Base-by-base conservation (phyloP, 176 grass and related monocot species). In the Melocanna baccifera region DNA sequence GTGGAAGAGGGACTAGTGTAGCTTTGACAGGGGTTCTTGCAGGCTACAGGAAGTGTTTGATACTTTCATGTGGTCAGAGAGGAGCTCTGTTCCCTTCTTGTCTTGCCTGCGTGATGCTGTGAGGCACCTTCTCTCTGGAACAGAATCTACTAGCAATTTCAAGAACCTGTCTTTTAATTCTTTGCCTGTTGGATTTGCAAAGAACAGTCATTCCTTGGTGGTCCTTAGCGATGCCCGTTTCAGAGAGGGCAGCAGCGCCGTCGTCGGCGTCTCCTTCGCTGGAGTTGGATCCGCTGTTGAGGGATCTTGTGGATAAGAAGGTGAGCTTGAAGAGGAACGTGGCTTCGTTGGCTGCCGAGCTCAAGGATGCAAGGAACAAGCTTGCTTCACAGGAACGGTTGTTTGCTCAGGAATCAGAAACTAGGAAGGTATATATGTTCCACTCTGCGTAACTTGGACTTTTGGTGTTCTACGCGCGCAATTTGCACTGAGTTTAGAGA, bases 291-390 rank as follows among this genome's bases (percentile, higher is more conserved):
- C 92, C 89, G 4, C 48, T 91, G 42, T 56, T 91, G 47, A 87
- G 66, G 22, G 92, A 91, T 84, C 71, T 94, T 40, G 67, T 50
- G 23, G 87, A 91, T 71, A 89, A 86, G 81, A 94, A 91, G 48
- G 59, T 91, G 59, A 94, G 47, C 67, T 79, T 94, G 69, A 87
- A 75, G 81, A 89, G 70, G 32, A 91, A 87, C 30, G 84, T 91
- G 18, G 87, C 78, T 68, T 78, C 76, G 3, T 40, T 94, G 40
- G 81, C 85, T 18, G 45, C 81, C 0, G 87, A 92, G 77, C 89
- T 92, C 46, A 92, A 83, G 73, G 87, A 92, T 83, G 92, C 56
- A 14, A 72, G 73, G 64, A 69, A 13, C 23, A 71, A 67, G 69
- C 59, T 94, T 67, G 84, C 73, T 47, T 75, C 81, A 15, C 77